Percentiles rank a stretch among this genome's conserved stretches.
Conservation (phyloP, 2,329 filamentous ascomycete species). For the Periconia digitata region DNA sequence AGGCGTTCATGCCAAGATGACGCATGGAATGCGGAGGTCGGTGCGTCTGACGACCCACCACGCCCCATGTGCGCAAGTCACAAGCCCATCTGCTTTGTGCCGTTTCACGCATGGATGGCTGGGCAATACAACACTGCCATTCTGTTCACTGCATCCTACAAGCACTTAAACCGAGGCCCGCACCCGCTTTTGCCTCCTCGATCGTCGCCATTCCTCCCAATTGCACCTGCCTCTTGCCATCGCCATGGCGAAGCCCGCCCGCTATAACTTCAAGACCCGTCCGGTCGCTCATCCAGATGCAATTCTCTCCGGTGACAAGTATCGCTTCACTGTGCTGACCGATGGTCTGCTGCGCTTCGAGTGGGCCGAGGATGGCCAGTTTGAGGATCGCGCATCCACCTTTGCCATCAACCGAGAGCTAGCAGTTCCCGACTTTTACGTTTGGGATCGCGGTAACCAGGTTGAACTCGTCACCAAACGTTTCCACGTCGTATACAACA, state of each 20-base stretch:
- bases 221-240: not conserved
- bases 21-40: not conserved
- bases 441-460: slow-evolving; percentile 49
- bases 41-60: slow-evolving; percentile 8
- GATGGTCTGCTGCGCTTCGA: slow-evolving; percentile 62
- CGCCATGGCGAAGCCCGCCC: slow-evolving; percentile 36
- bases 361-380: slow-evolving; percentile 61
- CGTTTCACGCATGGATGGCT: slow-evolving; percentile 17
- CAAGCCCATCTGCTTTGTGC: slow-evolving; percentile 15
- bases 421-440: slow-evolving; percentile 51
- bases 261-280: slow-evolving; percentile 48
- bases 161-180: not conserved
- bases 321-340: slow-evolving; percentile 62
- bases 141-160: slow-evolving; percentile 3
- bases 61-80: slow-evolving; percentile 22
- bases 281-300: slow-evolving; percentile 50
- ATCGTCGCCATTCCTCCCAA: not conserved
- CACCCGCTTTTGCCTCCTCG: not conserved
- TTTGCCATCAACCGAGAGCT: slow-evolving; percentile 61
- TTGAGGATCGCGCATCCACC: slow-evolving; percentile 64
- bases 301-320: slow-evolving; percentile 52
- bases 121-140: slow-evolving; percentile 17
- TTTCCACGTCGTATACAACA: slow-evolving; percentile 62
- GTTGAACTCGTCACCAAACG: slow-evolving; percentile 60
- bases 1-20: slow-evolving; percentile 2